phyloP scores from a whole-genome alignment of 164 flowering plant species.

The Annona cherimola region DNA sequence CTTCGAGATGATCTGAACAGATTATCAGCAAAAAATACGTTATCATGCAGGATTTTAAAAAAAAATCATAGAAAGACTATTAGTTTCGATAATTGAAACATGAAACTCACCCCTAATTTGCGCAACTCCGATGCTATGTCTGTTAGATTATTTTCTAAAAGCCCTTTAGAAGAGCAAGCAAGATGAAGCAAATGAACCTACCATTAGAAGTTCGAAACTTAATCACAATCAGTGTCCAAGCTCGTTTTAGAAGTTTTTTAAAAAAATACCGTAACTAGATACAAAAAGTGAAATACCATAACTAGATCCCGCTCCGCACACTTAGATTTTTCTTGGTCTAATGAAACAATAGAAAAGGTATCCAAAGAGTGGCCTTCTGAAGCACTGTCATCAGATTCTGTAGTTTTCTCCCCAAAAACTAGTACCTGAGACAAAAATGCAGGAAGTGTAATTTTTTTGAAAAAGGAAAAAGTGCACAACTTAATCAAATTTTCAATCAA shows the following conservation, averaged over 20 bases:
- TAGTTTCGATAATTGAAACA: not conserved
- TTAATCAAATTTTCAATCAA: not conserved
- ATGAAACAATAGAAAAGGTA: conserved; percentile 32
- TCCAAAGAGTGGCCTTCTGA: conserved; percentile 30
- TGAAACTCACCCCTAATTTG: conserved; percentile 61
- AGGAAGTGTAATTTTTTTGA: not conserved
- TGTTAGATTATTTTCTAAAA: conserved; percentile 55
- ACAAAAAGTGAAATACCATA: conserved; percentile 43
- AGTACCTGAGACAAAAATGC: conserved; percentile 31
- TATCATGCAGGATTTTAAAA: not conserved
- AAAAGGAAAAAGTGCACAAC: not conserved
- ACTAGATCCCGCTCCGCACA: conserved; percentile 55
- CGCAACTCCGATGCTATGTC: conserved; percentile 64
- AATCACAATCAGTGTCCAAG: not conserved
- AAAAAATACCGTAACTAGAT: not conserved
- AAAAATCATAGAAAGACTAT: not conserved
- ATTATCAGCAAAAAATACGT: conserved; percentile 8
- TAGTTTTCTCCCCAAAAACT: conserved; percentile 9
- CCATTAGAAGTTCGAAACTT: conserved; percentile 2
- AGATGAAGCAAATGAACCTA: conserved; percentile 95
- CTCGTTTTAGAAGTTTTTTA: not conserved
- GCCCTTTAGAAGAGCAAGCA: conserved; percentile 82
- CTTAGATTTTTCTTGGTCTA: conserved; percentile 37
- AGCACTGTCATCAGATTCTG: conserved; percentile 32
- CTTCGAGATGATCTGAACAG: conserved; percentile 69